These are phyloP conservation scores for Dictyostelium gargantuum DNA, from an alignment of 208 protist genomes.

Conservation along the genomic window DNA sequence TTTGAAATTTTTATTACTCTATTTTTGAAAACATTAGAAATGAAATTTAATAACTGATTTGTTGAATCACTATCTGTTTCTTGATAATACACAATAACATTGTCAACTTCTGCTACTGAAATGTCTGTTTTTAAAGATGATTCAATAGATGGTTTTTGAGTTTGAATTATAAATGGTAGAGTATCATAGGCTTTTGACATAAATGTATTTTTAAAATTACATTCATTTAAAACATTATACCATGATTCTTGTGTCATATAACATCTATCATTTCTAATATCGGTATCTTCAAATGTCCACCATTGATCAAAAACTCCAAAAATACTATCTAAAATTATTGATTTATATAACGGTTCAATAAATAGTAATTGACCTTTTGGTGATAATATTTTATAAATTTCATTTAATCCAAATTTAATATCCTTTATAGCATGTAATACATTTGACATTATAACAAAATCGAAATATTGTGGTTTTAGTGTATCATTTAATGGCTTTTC, in stretches of 20 bases:
- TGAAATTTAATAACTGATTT: too few relatives aligned
- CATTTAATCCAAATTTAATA: neutral
- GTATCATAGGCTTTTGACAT: neutral
- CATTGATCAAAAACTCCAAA: constrained; percentile 32
- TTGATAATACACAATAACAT: too few relatives aligned
- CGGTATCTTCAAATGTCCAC: neutral
- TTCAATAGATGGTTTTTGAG: too few relatives aligned
- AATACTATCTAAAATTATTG: neutral
- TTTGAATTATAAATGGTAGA: too few relatives aligned
- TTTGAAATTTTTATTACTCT: too few relatives aligned
- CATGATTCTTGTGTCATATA: neutral
- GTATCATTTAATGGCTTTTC: neutral
- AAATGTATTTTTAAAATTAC: neutral
- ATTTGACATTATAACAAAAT: neutral
- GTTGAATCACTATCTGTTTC: too few relatives aligned
- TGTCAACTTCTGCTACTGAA: too few relatives aligned
- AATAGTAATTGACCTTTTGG: neutral
- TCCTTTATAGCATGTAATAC: neutral
- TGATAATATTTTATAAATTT: neutral
- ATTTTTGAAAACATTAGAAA: too few relatives aligned
- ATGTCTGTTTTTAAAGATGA: too few relatives aligned
- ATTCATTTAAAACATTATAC: neutral
- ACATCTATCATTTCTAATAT: neutral
- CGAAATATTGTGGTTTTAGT: neutral
- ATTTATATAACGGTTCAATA: neutral